Conservation (phyloP, 495 filamentous ascomycete species). For the Podospora comata region DNA sequence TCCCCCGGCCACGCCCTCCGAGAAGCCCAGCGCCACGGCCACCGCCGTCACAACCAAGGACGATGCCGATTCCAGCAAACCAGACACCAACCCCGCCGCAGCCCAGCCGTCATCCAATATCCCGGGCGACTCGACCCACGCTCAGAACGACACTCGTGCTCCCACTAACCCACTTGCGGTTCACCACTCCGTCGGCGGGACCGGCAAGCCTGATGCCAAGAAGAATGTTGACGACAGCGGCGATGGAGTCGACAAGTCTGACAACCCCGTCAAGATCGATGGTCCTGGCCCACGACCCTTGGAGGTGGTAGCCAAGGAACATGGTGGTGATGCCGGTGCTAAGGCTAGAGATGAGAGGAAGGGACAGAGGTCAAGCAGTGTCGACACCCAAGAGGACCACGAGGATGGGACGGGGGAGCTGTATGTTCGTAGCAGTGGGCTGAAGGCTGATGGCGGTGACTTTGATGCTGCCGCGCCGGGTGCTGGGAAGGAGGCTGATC, state of each 20-base stretch:
- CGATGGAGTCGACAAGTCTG: constrained; percentile 21
- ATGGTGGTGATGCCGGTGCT: constrained; percentile 35
- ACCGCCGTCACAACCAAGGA: background rate
- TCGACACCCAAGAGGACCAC: constrained; percentile 24
- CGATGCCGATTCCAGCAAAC: background rate
- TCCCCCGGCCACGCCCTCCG: constrained; percentile 11
- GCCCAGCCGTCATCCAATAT: constrained; percentile 28
- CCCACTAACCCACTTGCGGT: constrained; percentile 16
- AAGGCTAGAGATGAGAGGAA: background rate
- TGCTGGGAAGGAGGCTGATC: constrained; percentile 61
- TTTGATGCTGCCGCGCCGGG: constrained; percentile 63
- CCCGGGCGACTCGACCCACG: constrained; percentile 34
- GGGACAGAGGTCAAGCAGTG: constrained; percentile 9
- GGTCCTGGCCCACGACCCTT: constrained; percentile 45
- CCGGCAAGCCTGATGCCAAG: constrained; percentile 26
- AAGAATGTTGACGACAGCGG: constrained; percentile 32
- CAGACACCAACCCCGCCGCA: constrained; percentile 25
- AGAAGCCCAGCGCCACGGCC: background rate
- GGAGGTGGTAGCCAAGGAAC: constrained; percentile 39
- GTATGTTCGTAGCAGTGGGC: constrained; percentile 52
- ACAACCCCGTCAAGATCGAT: constrained; percentile 38
- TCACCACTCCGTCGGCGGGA: background rate
- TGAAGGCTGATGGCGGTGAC: constrained; percentile 61
- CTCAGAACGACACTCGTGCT: constrained; percentile 40
- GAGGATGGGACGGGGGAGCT: constrained; percentile 54